phyloP scores from a whole-genome alignment of 805 yeast genomes.

The Kazachstania psychrophila region DNA sequence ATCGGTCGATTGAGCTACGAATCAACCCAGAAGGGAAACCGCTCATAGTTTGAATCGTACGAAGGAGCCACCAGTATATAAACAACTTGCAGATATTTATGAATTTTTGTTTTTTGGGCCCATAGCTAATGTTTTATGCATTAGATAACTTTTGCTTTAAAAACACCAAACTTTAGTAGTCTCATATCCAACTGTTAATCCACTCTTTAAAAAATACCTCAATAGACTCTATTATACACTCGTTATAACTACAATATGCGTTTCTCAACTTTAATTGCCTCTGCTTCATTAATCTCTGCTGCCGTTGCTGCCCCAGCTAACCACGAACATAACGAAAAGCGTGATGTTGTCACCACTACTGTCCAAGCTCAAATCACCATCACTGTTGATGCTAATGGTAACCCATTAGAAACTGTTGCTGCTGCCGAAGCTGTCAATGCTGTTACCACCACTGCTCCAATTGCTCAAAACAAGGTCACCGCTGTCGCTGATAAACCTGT shows the following conservation, averaged over 20 bases:
- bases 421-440: constrained; percentile 11
- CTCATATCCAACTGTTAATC: no score
- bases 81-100: no score
- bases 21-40: no score
- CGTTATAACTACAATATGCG: constrained; percentile 32
- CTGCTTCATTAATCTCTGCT: constrained; percentile 41
- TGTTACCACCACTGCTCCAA: constrained; percentile 8
- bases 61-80: no score
- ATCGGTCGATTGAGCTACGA: no score
- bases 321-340: constrained; percentile 43
- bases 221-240: constrained; percentile 2
- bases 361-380: constrained; percentile 38
- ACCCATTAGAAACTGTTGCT: constrained; percentile 17
- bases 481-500: constrained; percentile 28
- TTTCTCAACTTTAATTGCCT: constrained; percentile 41
- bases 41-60: no score
- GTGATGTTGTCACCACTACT: constrained; percentile 44
- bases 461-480: constrained; percentile 7
- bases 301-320: constrained; percentile 53
- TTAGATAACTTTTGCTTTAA: no score
- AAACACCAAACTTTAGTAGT: no score
- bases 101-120: no score
- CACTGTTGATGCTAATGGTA: constrained; percentile 16
- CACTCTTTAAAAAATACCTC: no score
- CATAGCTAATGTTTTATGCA: no score